Base-by-base conservation (phyloP, 1,284 basidiomycete species). In the Rhodotorula sp. region DNA sequence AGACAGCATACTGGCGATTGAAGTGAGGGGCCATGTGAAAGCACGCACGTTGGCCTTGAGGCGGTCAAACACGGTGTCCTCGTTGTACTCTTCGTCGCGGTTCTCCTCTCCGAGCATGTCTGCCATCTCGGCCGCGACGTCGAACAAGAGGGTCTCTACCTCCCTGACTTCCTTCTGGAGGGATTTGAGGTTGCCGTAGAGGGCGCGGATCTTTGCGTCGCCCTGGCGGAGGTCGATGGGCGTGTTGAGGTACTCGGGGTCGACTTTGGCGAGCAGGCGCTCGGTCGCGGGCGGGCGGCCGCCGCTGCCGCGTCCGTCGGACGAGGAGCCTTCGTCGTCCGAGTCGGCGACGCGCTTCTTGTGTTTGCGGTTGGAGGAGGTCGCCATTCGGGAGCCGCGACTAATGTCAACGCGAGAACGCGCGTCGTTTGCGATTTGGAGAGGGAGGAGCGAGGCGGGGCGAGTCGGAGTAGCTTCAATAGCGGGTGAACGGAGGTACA, bases 161-260 rank as follows among this genome's bases (percentile, higher is more conserved):
- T 51, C 51, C 4, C n/a, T 15, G 44, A 75, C 53, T 12, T 60
- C 17, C 48, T 55, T 64, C 44, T 24, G 26, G 48, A 66, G 7
- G 7, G 18, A 6, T 1, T 45, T 49, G 20, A 71, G 54, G 14
- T 62, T 46, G 3, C 29, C 45, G 24, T 66, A 22, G 58, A 69
- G 33, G 8, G 12, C 7, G 37, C 64, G 62, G 22, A 73, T 48
- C 44, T 61, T 63, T 4, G 58, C 26, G 18, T 65, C 67, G 29
- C 67, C 69, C 42, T 68, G 67, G 24, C 54, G 44, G 8, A 55
- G 26, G 62, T 75, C 68, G 67, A 75, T 37, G 1, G 67, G 62
- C 26, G 59, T 46, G 71, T 75, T 75, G 33, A 73, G 60, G 63
- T 71, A 73, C 46, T 67, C 53, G 12, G 62, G 65, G 44, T 70